Conservation (phyloP, 495 filamentous ascomycete genomes). For the Penicillium waksmanii region DNA sequence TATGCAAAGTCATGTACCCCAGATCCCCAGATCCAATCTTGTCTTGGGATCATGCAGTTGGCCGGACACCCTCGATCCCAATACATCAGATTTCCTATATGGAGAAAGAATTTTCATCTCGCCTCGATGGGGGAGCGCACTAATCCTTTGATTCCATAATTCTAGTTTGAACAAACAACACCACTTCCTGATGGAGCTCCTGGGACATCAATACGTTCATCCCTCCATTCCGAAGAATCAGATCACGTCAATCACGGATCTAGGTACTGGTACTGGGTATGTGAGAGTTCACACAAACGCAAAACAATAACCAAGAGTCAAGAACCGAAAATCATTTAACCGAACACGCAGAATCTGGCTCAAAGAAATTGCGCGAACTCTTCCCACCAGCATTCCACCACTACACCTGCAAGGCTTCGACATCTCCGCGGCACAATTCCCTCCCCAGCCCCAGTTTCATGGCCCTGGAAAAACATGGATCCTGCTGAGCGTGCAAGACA, state of each 20-base stretch:
- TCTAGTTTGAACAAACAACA: slow-evolving; percentile 35
- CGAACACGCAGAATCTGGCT: slow-evolving; percentile 30
- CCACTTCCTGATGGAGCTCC: slow-evolving; percentile 24
- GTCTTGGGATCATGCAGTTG: neutral
- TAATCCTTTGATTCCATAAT: neutral
- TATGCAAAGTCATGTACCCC: neutral
- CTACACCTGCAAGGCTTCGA: slow-evolving; percentile 41
- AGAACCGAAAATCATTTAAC: neutral
- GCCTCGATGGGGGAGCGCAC: neutral
- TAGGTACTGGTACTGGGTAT: slow-evolving; percentile 47
- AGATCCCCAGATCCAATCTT: neutral
- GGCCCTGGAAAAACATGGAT: slow-evolving; percentile 11
- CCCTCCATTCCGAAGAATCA: slow-evolving; percentile 29
- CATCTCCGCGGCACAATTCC: slow-evolving; percentile 39
- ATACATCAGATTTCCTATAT: neutral
- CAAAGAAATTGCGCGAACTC: slow-evolving; percentile 11
- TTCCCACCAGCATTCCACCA: slow-evolving; percentile 14
- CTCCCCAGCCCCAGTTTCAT: slow-evolving; percentile 9
- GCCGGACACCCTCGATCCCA: neutral
- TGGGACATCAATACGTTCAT: slow-evolving; percentile 30
- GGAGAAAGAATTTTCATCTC: too few species aligned
- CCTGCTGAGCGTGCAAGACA: slow-evolving; percentile 33
- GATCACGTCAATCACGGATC: slow-evolving; percentile 34
- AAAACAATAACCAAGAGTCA: neutral
- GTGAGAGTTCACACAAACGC: neutral